Base-by-base conservation (phyloP, 2,329 filamentous ascomycete genomes). In the Neonectria ditissima region DNA sequence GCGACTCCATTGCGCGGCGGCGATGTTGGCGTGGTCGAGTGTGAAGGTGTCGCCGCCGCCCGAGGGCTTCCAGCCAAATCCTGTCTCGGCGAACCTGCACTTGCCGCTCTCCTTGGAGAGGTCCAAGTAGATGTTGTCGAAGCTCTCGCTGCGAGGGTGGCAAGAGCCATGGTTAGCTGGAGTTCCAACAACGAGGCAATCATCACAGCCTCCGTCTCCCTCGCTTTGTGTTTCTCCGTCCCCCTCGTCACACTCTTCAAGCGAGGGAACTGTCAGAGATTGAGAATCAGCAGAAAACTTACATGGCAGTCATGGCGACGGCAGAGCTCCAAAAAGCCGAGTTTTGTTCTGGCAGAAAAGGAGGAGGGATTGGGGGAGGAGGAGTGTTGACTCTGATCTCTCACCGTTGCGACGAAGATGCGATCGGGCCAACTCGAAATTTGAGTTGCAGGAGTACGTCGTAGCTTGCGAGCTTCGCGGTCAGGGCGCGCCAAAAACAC, bases 81-180 rank as follows among this genome's bases (percentile, higher is more conserved):
- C 96, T 56, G 90, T 94, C 78, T 98, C 95, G 67, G 95, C 94
- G 75, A 99, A 94, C 77, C 96, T 90, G 83, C 94, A 97, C 82
- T 95, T 96, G 71, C 96, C 96, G 63, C 90, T 87, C 80, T 96
- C 91, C 80, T 94, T 96, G 74, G 94, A 97, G 65, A 99, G 88
- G 79, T 99, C 95, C 74, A 99, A 89, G 81, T 96, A 94, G 82
- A 98, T 97, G 81, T 93, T 94, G 78, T 98, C 95, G 82, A 99
- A 99, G 77, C 91, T 96, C 88, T 99, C 96, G 72, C 88, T 91
- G 64, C 10, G 53, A n/a, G 13, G 44, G 28, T 50, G 47, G 37
- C 30, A 37, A 59, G 14, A 47, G 37, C 6, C 56, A 43, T 30
- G 44, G 52, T 66, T 66, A 73, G 66, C 59, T 53, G 47, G 6